phyloP scores from a whole-genome alignment of 1,284 basidiomycete genomes.

The Erythrobasidium hasegawianum region DNA sequence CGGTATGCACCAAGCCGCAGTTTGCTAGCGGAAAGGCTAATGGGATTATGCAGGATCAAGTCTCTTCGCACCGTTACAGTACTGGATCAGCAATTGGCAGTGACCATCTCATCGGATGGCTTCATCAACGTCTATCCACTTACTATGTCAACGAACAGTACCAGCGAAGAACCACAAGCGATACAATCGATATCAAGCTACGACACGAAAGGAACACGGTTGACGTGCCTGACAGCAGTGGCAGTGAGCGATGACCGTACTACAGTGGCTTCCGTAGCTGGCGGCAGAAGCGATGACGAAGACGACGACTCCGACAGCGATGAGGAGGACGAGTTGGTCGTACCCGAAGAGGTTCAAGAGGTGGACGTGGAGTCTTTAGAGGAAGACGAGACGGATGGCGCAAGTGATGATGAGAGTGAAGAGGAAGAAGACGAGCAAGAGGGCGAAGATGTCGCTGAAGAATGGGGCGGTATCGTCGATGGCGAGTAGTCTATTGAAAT shows the following conservation, averaged over 20 bases:
- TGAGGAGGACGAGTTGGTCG: constrained; percentile 46
- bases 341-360: not conserved
- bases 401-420: constrained; percentile 39
- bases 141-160: constrained; percentile 35
- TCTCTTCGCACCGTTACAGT: constrained; percentile 4
- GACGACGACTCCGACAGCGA: constrained; percentile 47
- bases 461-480: constrained; percentile 9
- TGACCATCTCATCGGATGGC: constrained; percentile 78
- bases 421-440: not conserved
- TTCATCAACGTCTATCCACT: constrained; percentile 75
- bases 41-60: constrained; percentile 5
- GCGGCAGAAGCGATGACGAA: constrained; percentile 51
- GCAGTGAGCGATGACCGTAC: constrained; percentile 34
- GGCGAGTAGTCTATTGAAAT: not conserved
- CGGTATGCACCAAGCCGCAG: constrained; percentile 55
- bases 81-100: constrained; percentile 52
- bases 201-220: constrained; percentile 74
- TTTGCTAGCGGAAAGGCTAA: not conserved
- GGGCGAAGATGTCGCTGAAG: not conserved
- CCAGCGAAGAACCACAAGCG: constrained; percentile 43
- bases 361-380: constrained; percentile 29
- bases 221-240: constrained; percentile 65
- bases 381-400: constrained; percentile 40
- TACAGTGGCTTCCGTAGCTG: constrained; percentile 53
- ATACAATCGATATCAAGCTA: constrained; percentile 63